A percentile compares a stretch with the other conserved stretches of the same genome.
These are phyloP conservation scores for Quambalaria eucalypti DNA, from an alignment of 1,284 basidiomycete species.

Conservation along the genomic window DNA sequence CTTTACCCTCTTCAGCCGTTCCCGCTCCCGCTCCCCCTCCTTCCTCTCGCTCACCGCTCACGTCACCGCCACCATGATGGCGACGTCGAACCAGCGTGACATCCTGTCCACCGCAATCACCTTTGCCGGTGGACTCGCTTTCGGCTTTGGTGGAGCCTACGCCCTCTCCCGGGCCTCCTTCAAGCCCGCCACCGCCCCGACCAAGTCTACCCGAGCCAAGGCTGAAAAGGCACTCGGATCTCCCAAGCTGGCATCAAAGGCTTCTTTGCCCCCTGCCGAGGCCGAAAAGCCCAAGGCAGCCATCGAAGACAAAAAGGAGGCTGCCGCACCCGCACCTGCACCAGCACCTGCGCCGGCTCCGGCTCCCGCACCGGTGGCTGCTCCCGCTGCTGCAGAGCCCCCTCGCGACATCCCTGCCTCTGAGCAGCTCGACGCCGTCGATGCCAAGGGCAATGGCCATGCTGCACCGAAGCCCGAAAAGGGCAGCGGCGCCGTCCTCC, in stretches of 20 bases:
- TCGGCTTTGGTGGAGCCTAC: constrained; percentile 33
- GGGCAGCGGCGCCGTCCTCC: constrained; percentile 13
- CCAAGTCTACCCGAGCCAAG: constrained; percentile 25
- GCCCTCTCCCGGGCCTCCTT: constrained; percentile 31
- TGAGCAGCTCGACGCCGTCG: constrained; percentile 27
- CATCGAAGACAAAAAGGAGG: not conserved
- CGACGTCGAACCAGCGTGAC: not conserved
- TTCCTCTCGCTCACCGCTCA: not conserved
- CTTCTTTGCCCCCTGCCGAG: constrained; percentile 8
- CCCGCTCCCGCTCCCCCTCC: not conserved
- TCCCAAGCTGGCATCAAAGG: constrained; percentile 9
- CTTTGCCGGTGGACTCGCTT: constrained; percentile 41
- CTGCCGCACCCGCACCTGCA: not conserved
- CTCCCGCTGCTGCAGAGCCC: constrained; percentile 7
- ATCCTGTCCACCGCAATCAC: constrained; percentile 20
- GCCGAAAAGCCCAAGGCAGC: not conserved
- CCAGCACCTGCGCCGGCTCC: not conserved
- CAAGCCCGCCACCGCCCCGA: constrained; percentile 30
- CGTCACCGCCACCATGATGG: not conserved
- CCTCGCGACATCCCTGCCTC: constrained; percentile 18
- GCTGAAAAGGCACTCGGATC: constrained; percentile 7
- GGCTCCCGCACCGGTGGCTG: not conserved
- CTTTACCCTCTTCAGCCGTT: not conserved
- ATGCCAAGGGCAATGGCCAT: constrained; percentile 18
- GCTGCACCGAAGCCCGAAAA: constrained; percentile 17